These are phyloP conservation scores for Phytophthora multivora DNA, from an alignment of 352 stramenopile genomes.

Conservation along the genomic window DNA sequence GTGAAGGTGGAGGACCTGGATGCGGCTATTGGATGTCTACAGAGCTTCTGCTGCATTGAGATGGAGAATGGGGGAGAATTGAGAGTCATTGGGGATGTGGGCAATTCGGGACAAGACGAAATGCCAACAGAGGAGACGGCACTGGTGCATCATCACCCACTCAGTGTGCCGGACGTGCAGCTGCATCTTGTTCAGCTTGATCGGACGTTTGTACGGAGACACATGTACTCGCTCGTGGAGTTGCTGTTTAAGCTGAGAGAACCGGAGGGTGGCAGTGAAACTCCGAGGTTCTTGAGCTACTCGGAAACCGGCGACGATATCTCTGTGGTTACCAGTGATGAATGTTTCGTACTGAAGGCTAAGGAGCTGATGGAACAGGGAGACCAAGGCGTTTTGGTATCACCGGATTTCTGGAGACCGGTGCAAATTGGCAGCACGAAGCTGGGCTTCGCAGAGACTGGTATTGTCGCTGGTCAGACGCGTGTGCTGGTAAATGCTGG, in stretches of 20 bases:
- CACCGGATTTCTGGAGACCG: conserved; percentile 63
- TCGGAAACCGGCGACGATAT: conserved; percentile 66
- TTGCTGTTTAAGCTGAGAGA: conserved; percentile 47
- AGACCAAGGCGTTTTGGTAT: conserved; percentile 60
- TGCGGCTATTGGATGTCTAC: conserved; percentile 46
- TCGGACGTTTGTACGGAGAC: conserved; percentile 42
- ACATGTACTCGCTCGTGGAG: conserved; percentile 64
- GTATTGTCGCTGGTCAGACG: conserved; percentile 72
- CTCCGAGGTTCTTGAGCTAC: conserved; percentile 51
- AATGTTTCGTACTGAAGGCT: conserved; percentile 46
- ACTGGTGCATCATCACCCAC: conserved; percentile 48
- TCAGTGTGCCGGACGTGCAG: conserved; percentile 61
- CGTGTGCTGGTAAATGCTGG: conserved; percentile 57
- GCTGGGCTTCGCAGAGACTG: conserved; percentile 62
- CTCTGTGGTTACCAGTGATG: conserved; percentile 60
- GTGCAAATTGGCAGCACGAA: conserved; percentile 70
- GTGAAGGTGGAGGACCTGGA: conserved; percentile 67
- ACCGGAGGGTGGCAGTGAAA: not conserved
- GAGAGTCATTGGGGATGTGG: not conserved
- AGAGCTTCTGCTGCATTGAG: conserved; percentile 61
- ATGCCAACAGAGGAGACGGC: conserved; percentile 24
- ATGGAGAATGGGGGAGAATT: conserved; percentile 48
- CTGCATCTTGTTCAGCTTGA: conserved; percentile 64
- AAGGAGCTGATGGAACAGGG: conserved; percentile 36
- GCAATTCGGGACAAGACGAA: not conserved